Conservation (phyloP, 2,329 filamentous ascomycete genomes). For the Trichoderma gracile region DNA sequence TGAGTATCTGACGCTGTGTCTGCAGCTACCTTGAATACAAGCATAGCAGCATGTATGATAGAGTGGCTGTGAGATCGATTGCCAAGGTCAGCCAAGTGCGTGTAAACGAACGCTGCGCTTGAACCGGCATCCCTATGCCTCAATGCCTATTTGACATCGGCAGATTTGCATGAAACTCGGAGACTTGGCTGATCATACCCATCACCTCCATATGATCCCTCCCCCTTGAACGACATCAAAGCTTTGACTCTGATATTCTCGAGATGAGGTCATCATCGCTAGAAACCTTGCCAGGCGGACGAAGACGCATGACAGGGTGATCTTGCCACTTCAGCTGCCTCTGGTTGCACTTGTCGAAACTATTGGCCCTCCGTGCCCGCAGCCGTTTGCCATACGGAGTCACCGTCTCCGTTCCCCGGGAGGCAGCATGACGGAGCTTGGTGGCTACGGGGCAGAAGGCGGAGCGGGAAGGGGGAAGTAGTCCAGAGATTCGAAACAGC, state of each 20-base stretch:
- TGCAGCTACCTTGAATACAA: not conserved
- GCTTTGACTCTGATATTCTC: not conserved
- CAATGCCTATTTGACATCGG: not conserved
- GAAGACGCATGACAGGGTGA: conserved; percentile 14
- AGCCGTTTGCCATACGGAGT: conserved; percentile 17
- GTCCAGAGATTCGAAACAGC: not conserved
- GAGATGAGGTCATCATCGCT: conserved; percentile 20
- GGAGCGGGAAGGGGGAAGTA: not conserved
- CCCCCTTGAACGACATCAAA: not conserved
- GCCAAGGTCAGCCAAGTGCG: not conserved
- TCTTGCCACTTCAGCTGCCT: conserved; percentile 18
- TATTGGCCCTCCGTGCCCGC: conserved; percentile 21
- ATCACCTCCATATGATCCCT: not conserved
- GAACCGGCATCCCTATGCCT: not conserved
- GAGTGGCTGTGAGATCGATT: not conserved
- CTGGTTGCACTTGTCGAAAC: conserved; percentile 18
- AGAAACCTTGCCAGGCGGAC: not conserved
- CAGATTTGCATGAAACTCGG: not conserved
- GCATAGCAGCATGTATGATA: not conserved
- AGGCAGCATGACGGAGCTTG: conserved; percentile 1
- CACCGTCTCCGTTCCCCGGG: not conserved
- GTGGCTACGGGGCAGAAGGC: not conserved
- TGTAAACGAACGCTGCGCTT: not conserved
- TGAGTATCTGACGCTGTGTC: not conserved
- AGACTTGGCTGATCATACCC: not conserved